phyloP scores from a whole-genome alignment of 2,329 filamentous ascomycete genomes.

The Chalaropsis ovoidea region DNA sequence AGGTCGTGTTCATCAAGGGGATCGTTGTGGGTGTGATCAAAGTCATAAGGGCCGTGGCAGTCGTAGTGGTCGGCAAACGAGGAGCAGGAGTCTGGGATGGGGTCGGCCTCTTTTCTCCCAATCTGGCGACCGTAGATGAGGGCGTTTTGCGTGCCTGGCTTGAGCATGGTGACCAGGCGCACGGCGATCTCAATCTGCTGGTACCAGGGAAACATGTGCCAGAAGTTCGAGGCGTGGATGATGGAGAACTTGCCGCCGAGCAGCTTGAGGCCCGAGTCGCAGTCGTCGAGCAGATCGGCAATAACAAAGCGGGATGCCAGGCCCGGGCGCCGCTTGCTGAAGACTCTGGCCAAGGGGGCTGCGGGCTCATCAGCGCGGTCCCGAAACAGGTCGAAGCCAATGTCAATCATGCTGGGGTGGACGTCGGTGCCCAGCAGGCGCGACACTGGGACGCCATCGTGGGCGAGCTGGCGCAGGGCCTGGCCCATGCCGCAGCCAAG shows the following conservation, averaged over 20 bases:
- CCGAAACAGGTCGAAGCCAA: conserved; percentile 55
- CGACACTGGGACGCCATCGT: conserved; percentile 40
- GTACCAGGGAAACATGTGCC: conserved; percentile 41
- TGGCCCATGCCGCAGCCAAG: conserved; percentile 45
- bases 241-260: conserved; percentile 38
- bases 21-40: neutral
- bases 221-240: conserved; percentile 42
- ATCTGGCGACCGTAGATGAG: conserved; percentile 46
- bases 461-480: conserved; percentile 40
- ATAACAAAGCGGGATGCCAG: conserved; percentile 41
- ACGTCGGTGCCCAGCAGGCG: conserved; percentile 44
- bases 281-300: conserved; percentile 41
- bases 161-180: conserved; percentile 39
- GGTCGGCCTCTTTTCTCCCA: conserved; percentile 31
- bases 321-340: conserved; percentile 27
- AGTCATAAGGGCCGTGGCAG: neutral
- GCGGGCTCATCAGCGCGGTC: conserved; percentile 34
- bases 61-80: neutral
- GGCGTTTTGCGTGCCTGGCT: conserved; percentile 36
- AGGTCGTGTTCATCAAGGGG: conserved; percentile 2
- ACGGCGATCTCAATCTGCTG: conserved; percentile 39
- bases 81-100: neutral
- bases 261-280: conserved; percentile 32
- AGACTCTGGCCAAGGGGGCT: neutral
- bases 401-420: conserved; percentile 41